Percentiles rank a stretch among this genome's conserved stretches.
phyloP scores from a whole-genome alignment of 73 alveolate species.

The Paramecium caudatum region DNA sequence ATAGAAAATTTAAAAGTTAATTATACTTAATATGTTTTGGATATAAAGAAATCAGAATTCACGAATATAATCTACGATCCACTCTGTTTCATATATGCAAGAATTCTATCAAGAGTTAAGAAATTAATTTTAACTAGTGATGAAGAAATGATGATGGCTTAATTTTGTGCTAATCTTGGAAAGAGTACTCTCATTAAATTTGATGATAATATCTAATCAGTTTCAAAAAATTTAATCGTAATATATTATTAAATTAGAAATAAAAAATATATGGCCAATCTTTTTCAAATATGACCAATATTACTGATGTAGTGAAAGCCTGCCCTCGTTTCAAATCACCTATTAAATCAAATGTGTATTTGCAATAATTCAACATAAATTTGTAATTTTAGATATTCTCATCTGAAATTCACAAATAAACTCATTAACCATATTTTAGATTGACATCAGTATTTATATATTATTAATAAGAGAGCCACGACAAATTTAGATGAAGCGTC shows the following conservation, averaged over 20 bases:
- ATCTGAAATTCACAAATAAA: slow-evolving; percentile 54
- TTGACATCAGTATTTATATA: not conserved
- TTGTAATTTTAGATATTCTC: not conserved
- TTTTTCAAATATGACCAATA: not conserved
- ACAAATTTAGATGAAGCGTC: slow-evolving; percentile 41
- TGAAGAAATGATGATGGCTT: slow-evolving; percentile 45
- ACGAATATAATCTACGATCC: not conserved
- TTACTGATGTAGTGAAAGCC: not conserved
- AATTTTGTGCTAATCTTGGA: slow-evolving; percentile 46
- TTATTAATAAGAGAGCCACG: slow-evolving; percentile 15
- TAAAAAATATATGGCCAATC: slow-evolving; percentile 7
- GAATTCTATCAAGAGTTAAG: not conserved
- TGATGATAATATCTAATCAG: not conserved
- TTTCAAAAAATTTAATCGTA: not conserved
- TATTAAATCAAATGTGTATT: not conserved
- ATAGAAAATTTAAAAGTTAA: slow-evolving; percentile 13
- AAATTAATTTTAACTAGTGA: slow-evolving; percentile 22
- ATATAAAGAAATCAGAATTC: slow-evolving; percentile 15
- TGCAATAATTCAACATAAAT: not conserved
- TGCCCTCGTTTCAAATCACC: slow-evolving; percentile 50
- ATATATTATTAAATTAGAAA: not conserved
- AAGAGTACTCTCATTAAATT: not conserved
- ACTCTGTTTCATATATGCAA: not conserved
- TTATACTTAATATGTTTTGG: slow-evolving; percentile 13
- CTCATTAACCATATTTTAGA: slow-evolving; percentile 9